Evolutionary conservation across 768 basidiomycete species (phyloP).

Genomic region (Gelatoporia subvermispora): DNA sequence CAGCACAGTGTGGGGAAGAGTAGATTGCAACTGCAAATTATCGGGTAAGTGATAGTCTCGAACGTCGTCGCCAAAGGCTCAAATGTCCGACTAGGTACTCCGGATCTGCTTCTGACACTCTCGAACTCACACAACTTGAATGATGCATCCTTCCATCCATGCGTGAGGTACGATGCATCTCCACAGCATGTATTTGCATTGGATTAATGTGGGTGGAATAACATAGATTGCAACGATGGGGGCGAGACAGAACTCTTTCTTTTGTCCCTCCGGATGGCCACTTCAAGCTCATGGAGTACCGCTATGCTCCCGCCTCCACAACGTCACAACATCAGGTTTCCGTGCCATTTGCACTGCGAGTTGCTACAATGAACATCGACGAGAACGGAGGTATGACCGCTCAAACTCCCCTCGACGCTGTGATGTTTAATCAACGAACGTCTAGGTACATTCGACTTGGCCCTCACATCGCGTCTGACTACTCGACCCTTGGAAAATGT

Average conservation of each 20-base stretch:
- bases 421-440: constrained; percentile 2
- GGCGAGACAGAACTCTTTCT: constrained; percentile 69
- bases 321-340: constrained; percentile 21
- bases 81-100: constrained; percentile 56
- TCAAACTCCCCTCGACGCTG: constrained; percentile 32
- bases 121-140: constrained; percentile 66
- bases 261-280: constrained; percentile 93
- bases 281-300: constrained; percentile 83
- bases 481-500: constrained; percentile 68
- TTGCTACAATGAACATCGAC: constrained; percentile 27
- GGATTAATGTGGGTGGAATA: neutral
- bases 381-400: constrained; percentile 36
- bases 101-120: constrained; percentile 80
- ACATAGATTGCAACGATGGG: constrained; percentile 72
- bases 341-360: constrained; percentile 29
- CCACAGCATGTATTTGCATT: constrained; percentile 1
- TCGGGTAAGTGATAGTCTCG: no score
- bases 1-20: constrained; percentile 67
- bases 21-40: constrained; percentile 72
- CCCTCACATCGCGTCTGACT: constrained; percentile 57
- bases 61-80: no score
- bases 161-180: constrained; percentile 62
- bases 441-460: constrained; percentile 56
- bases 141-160: constrained; percentile 89
- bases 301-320: constrained; percentile 38